Base-by-base conservation (phyloP, 192 early-diverging fungal genomes). In the Coemansia sp. region DNA sequence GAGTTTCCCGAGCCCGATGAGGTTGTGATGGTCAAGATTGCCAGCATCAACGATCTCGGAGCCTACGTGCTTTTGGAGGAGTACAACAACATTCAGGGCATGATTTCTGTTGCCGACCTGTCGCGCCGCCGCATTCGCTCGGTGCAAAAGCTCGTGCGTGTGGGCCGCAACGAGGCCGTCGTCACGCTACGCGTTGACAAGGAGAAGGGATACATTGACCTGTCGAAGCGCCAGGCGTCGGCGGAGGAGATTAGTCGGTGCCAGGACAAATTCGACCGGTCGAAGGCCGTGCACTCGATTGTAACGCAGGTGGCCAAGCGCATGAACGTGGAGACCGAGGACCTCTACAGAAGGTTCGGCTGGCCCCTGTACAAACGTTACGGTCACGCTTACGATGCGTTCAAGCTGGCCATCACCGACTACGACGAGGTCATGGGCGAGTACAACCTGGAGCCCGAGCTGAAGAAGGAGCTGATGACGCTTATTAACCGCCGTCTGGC, bases 121-220 rank as follows among this genome's bases (percentile, higher is more conserved):
- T 95, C 95, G 3, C 88, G 95, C 73, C 80, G 95, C 59, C 95
- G 97, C 78, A 97, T 99, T 75, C 89, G 97, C 68, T 96, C 94
- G 42, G 92, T 99, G 41, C 95, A 98, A 66, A 98, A 96, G 72
- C 84, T 97, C 37, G 92, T 99, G 72, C 88, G 95, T 46, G 92
- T 98, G 34, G 96, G 95, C 51, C 85, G 88, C 73, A 92, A 92
- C 73, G 96, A 99, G 78, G 91, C 97, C 59, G 95, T 94, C 29
- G 90, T 94, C 24, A 96, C 98, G 4, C 86, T 95, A 71, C 85
- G 96, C 68, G 96, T 99, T 7, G 97, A 99, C 84, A 91, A 93
- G 84, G 96, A 96, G 77, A 99, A 98, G 81, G 94, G 96, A 33
- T 99, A 99, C 84, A 99, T 99, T 79, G 97, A 99, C 83, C 78